Conservation (phyloP, 106 monocot genomes). For the Ottelia alismoides region DNA sequence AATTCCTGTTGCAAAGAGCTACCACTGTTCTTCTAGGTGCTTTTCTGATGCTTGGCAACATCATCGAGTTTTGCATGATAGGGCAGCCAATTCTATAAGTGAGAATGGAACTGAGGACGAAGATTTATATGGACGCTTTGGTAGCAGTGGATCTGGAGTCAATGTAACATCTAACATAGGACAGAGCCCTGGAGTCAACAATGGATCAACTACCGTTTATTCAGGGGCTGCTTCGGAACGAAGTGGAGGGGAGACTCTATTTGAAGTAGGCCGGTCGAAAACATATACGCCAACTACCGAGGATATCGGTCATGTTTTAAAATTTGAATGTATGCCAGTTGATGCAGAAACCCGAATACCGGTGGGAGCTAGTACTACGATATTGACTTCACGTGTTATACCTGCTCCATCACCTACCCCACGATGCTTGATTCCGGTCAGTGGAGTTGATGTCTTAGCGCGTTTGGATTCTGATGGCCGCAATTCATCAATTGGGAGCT, state of each 20-base stretch:
- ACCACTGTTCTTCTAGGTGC: constrained; percentile 86
- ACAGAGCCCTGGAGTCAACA: constrained; percentile 44
- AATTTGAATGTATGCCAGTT: constrained; percentile 76
- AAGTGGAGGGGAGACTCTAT: constrained; percentile 69
- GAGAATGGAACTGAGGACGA: constrained; percentile 88
- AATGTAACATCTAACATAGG: constrained; percentile 24
- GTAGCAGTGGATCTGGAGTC: constrained; percentile 37
- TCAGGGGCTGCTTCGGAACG: constrained; percentile 40
- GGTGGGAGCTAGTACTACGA: constrained; percentile 42
- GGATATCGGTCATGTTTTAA: constrained; percentile 84
- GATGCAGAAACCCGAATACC: constrained; percentile 63
- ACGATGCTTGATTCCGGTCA: constrained; percentile 71
- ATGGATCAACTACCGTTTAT: constrained; percentile 51
- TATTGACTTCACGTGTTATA: constrained; percentile 89
- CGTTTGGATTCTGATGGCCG: constrained; percentile 48
- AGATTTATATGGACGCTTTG: constrained; percentile 63
- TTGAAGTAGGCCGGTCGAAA: constrained; percentile 69
- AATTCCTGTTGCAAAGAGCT: constrained; percentile 72
- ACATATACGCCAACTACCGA: constrained; percentile 89
- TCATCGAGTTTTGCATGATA: constrained; percentile 86
- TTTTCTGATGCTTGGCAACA: constrained; percentile 97
- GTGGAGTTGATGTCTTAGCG: constrained; percentile 42
- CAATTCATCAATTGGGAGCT: constrained; percentile 47
- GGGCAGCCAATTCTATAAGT: constrained; percentile 44
- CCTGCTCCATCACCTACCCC: constrained; percentile 90